Percentiles rank a stretch among this genome's conserved stretches.
Conservation (phyloP, 441 rosid species). For the Dalechampia spathulata region DNA sequence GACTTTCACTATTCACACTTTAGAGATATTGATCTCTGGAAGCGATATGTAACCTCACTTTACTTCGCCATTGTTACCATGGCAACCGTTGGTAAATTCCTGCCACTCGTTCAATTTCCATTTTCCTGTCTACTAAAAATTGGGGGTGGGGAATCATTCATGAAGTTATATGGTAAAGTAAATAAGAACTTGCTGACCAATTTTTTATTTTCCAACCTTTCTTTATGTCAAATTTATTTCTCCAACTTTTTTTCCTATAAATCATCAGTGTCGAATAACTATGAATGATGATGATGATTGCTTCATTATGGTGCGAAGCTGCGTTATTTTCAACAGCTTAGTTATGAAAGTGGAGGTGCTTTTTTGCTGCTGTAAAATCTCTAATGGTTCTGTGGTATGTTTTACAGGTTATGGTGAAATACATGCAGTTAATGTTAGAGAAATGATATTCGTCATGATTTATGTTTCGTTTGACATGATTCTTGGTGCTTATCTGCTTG, state of each 20-base stretch:
- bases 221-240: neutral
- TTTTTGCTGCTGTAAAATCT: neutral
- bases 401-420: slow-evolving; percentile 90
- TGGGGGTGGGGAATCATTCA: too few relatives aligned
- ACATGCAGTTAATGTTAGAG: slow-evolving; percentile 86
- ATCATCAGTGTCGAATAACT: neutral
- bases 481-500: slow-evolving; percentile 85
- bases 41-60: slow-evolving; percentile 65
- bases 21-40: slow-evolving; percentile 74
- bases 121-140: too few relatives aligned
- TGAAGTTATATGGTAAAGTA: too few relatives aligned
- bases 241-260: too few relatives aligned
- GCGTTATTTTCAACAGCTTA: neutral
- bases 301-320: neutral
- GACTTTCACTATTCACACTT: slow-evolving; percentile 59
- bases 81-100: slow-evolving; percentile 83
- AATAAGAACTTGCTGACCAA: too few relatives aligned
- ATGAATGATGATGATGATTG: neutral
- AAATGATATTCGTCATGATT: slow-evolving; percentile 86
- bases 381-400: neutral
- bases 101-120: slow-evolving; percentile 1
- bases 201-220: too few relatives aligned
- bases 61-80: slow-evolving; percentile 91
- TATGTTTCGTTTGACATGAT: slow-evolving; percentile 91
- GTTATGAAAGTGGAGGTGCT: neutral